Conservation (phyloP, 2,329 filamentous ascomycete genomes). For the Akanthomyces muscarius region DNA sequence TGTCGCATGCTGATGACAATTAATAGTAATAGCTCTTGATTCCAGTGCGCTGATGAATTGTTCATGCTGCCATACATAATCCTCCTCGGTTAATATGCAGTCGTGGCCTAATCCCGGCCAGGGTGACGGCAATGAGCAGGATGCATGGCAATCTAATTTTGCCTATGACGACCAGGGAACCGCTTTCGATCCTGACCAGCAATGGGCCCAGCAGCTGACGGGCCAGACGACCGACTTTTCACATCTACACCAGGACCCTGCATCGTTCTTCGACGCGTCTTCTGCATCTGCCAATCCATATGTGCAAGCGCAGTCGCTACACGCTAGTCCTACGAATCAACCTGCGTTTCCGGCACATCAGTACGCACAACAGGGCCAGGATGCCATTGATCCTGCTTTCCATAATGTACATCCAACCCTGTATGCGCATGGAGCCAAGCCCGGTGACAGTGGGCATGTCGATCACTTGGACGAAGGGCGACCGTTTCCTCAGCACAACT, state of each 20-base stretch:
- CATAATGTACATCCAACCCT: constrained; percentile 35
- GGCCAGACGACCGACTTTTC: constrained; percentile 32
- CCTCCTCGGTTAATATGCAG: constrained; percentile 34
- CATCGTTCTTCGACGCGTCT: constrained; percentile 32
- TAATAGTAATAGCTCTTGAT: constrained; percentile 12
- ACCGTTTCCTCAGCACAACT: constrained; percentile 32
- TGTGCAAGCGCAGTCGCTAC: constrained; percentile 26
- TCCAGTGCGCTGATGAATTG: constrained; percentile 3
- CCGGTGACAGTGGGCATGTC: constrained; percentile 27
- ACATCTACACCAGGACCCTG: constrained; percentile 31
- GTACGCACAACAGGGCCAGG: constrained; percentile 32
- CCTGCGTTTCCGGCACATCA: constrained; percentile 32
- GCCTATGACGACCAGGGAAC: constrained; percentile 31
- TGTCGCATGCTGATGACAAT: constrained; percentile 10
- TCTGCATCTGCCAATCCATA: constrained; percentile 31
- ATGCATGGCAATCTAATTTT: constrained; percentile 35
- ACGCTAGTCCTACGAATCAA: constrained; percentile 28
- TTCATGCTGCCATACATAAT: constrained; percentile 13
- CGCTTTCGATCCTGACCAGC: constrained; percentile 37
- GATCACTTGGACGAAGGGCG: constrained; percentile 31
- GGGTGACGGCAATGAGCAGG: constrained; percentile 34
- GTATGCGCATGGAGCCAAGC: constrained; percentile 34
- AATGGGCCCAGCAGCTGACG: constrained; percentile 35
- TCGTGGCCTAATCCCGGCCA: constrained; percentile 37
- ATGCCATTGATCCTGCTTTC: constrained; percentile 36